Base-by-base conservation (phyloP, 495 filamentous ascomycete species). In the Penicillium cinerascens region DNA sequence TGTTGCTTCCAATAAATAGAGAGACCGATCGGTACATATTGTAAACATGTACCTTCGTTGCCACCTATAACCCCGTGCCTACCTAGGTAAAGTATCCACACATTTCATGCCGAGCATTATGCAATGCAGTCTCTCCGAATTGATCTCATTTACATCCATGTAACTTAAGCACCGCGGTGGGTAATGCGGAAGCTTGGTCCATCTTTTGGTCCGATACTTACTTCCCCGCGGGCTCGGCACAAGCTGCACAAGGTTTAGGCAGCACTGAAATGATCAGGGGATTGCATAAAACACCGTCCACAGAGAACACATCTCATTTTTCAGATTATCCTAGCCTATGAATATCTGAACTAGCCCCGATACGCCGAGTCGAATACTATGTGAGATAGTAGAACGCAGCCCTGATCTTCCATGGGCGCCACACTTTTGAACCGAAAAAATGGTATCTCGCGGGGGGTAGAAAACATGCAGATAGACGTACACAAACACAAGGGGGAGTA, bases 401-500 rank as follows among this genome's bases (percentile, higher is more conserved):
- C 4, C 37, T 5, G 18, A 39, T 18, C 37, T 39, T 16, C 18
- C 37, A 33, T 13, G n/a, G 18, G 22, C 22, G 22, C 22, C 22
- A 23, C 22, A 6, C 22, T 39, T 43, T 35, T 3, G 13, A 35
- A 35, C 44, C 25, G 26, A 36, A 46, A 46, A 36, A 16, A 26
- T 46, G 44, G 44, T 46, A 46, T 46, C 44, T 29, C 44, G 23
- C 27, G 9, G 27, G 42, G 21, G 42, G n/a, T n/a, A n/a, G n/a
- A 46, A 35, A 35, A 46, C 23, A 46, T 17, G 27, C 25, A 37
- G 13, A 46, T n/a, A 36, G 18, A 29, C 8, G 44, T 36, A 36
- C 17, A 17, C 13, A 46, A 43, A 43, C 16, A 15, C 6, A 43
- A 21, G 22, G 41, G 41, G 41, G 21, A 43, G 8, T 23, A 15